Percentiles rank a stretch among this genome's conserved stretches.
phyloP scores from a whole-genome alignment of 1,139 yeast genomes.

The Protomyces lactucae-debilis region DNA sequence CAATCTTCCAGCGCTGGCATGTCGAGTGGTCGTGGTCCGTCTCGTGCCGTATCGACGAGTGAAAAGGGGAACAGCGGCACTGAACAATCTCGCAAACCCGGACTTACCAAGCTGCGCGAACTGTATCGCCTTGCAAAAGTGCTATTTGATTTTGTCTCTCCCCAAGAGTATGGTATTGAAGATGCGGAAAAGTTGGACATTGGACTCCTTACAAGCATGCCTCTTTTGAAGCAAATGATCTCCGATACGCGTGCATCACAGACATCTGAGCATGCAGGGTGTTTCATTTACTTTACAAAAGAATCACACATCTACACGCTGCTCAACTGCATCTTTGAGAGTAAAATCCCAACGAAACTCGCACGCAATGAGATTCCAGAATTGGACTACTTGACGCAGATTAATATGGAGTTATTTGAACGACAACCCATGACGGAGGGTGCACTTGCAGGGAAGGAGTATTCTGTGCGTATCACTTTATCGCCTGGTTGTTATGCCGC shows the following conservation, averaged over 20 bases:
- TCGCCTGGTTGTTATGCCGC: constrained; percentile 98
- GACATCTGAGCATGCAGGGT: constrained; percentile 70
- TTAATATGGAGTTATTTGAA: constrained; percentile 88
- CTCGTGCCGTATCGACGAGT: constrained; percentile 1
- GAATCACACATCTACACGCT: constrained; percentile 95
- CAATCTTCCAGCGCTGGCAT: constrained; percentile 6
- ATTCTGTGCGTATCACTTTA: constrained; percentile 77
- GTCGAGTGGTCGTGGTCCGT: constrained; percentile 5
- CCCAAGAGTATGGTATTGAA: constrained; percentile 97
- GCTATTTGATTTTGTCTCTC: constrained; percentile 92
- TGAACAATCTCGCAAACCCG: constrained; percentile 26
- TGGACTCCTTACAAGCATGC: constrained; percentile 89
- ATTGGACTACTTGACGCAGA: constrained; percentile 89
- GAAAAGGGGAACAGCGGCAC: constrained; percentile 3
- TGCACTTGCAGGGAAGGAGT: constrained; percentile 56
- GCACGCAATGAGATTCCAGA: constrained; percentile 95
- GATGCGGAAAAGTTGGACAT: constrained; percentile 94
- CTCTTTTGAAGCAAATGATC: constrained; percentile 82
- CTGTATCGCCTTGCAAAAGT: constrained; percentile 86
- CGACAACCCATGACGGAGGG: constrained; percentile 20
- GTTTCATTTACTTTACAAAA: constrained; percentile 87
- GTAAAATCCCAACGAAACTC: constrained; percentile 90
- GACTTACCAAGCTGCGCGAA: constrained; percentile 54
- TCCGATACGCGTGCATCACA: constrained; percentile 76
- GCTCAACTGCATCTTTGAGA: constrained; percentile 82